Conservation (phyloP, 148 eudicot genomes). For the Rhododendron mucronatum region DNA sequence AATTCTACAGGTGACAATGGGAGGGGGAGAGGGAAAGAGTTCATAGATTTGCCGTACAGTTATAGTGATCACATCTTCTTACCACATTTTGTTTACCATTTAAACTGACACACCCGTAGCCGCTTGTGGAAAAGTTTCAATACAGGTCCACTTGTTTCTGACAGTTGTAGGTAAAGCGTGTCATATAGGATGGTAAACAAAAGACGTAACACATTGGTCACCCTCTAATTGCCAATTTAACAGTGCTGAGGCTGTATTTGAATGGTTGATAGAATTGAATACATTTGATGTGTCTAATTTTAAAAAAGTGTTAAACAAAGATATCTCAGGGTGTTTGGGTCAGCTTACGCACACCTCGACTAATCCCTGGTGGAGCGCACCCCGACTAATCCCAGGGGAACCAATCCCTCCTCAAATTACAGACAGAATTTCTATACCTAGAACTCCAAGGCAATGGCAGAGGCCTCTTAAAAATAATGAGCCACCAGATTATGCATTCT, state of each 20-base stretch:
- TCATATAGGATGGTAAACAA: not conserved
- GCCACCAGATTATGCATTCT: not conserved
- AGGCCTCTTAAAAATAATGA: not conserved
- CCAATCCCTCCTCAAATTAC: not conserved
- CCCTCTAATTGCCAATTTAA: not conserved
- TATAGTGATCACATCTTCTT: not conserved
- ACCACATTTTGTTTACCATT: not conserved
- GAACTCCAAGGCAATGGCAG: not conserved
- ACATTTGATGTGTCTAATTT: not conserved
- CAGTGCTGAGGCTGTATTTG: not conserved
- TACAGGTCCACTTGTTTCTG: not conserved
- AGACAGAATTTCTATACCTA: not conserved
- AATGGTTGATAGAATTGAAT: not conserved
- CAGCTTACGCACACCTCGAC: not conserved
- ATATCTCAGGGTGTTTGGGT: too few species aligned
- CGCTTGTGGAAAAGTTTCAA: not conserved
- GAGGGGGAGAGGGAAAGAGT: not conserved
- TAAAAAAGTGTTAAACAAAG: not conserved
- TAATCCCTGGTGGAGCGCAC: not conserved
- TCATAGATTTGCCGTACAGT: not conserved
- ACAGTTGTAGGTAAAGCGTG: not conserved
- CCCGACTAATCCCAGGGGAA: not conserved
- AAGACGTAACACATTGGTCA: not conserved
- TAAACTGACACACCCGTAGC: not conserved
- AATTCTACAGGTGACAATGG: constrained; percentile 53